A percentile compares a stretch with the other conserved stretches of the same genome.
phyloP scores from a whole-genome alignment of 768 basidiomycete species.

The Leccinellum luteum region DNA sequence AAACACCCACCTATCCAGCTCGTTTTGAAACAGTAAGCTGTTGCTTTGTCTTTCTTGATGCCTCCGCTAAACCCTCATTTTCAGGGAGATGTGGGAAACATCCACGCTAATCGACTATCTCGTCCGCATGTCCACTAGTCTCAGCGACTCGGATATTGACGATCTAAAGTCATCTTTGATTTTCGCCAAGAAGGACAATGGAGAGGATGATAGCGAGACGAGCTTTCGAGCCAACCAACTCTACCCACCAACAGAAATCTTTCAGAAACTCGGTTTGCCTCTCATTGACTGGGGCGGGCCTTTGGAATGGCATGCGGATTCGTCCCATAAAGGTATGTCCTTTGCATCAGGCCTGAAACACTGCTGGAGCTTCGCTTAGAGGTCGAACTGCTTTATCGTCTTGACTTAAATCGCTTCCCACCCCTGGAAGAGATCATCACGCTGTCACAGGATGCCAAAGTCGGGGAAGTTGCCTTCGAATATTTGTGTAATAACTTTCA shows the following conservation, averaged over 20 bases:
- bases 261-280: slow-evolving; percentile 69
- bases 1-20: neutral
- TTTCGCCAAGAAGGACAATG: slow-evolving; percentile 46
- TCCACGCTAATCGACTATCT: slow-evolving; percentile 1
- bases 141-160: neutral
- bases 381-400: neutral
- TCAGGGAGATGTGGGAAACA: neutral
- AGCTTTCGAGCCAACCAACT: slow-evolving; percentile 65
- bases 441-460: slow-evolving; percentile 51
- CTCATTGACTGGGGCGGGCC: slow-evolving; percentile 79
- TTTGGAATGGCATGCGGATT: slow-evolving; percentile 54
- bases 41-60: neutral
- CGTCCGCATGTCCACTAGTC: neutral
- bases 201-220: slow-evolving; percentile 26
- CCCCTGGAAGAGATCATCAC: slow-evolving; percentile 59
- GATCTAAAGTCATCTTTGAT: neutral
- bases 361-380: neutral
- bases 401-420: slow-evolving; percentile 35
- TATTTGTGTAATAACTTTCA: slow-evolving; percentile 60
- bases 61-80: neutral
- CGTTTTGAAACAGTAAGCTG: neutral
- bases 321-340: neutral
- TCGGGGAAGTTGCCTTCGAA: slow-evolving; percentile 57
- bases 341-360: neutral
- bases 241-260: slow-evolving; percentile 74